Evolutionary conservation across 176 grass and related monocot genomes (phyloP), one percentile per base, ranked within the genome.

Genomic region (Ananas comosus): DNA sequence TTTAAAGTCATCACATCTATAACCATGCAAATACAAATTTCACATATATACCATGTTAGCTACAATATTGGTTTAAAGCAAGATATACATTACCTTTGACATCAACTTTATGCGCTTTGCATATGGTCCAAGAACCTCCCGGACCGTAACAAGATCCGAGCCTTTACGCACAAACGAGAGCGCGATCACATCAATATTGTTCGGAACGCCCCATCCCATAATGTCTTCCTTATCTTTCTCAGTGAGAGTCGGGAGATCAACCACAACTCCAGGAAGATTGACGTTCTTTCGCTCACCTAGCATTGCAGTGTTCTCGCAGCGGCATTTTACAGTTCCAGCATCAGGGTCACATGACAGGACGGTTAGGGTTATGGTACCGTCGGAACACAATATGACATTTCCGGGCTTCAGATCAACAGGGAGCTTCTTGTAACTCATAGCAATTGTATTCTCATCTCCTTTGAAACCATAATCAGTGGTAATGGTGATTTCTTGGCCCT

Each of bases 201-300:
- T 67, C 6, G 65, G 65, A 67, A 67, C 65, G 17, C 65, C 65
- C 65, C 65, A 67, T 47, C 28, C 65, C 65, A 67, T 12, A 11
- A 67, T 49, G 65, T 67, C 65, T 67, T 67, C 65, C 10, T 67
- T 67, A 47, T 67, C 65, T 48, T 67, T 67, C 16, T 67, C 65
- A 1, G 65, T 67, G 29, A 67, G 33, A 49, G 65, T 67, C 18
- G 65, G 65, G 6, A 67, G 65, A 67, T 67, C 65, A 27, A 67
- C 65, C 65, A 67, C 65, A 67, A 67, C 16, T n/a, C 65, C 65
- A 10, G 65, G 65, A 10, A 67, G 65, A 67, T 67, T 67, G 65
- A 67, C 65, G n/a, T 67, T 67, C 65, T 67, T 67, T 48, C 65
- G 33, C 65, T 67, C 65, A 49, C 65, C 65, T 67, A 67, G 48